A percentile compares a stretch with the other conserved stretches of the same genome.
Evolutionary conservation across 2,329 filamentous ascomycete species (phyloP).

Genomic region (Colletotrichum sp.): DNA sequence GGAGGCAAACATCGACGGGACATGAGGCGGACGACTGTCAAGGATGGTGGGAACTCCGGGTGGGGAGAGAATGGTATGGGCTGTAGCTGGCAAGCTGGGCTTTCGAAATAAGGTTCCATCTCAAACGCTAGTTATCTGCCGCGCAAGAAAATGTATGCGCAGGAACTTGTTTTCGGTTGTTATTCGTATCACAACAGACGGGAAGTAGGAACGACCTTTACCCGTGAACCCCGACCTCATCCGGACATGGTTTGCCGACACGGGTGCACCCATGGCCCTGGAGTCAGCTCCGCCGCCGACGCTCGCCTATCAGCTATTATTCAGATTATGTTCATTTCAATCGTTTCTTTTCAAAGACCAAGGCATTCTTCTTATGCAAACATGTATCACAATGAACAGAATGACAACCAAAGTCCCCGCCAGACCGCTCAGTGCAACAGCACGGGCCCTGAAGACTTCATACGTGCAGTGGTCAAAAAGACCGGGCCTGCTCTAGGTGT

Average conservation of each 20-base stretch:
- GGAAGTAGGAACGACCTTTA: background rate
- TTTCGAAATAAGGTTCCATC: background rate
- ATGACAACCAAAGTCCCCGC: background rate
- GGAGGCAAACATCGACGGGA: background rate
- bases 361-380: background rate
- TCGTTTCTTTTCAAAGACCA: fast-evolving
- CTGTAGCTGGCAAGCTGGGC: background rate
- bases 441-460: background rate
- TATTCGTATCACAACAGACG: background rate
- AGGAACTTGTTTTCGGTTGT: background rate
- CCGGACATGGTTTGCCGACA: background rate
- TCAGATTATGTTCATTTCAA: background rate
- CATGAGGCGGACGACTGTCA: background rate
- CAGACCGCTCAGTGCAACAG: background rate
- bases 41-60: background rate
- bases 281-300: fast-evolving
- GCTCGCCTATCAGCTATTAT: fast-evolving
- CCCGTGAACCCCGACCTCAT: background rate
- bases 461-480: background rate
- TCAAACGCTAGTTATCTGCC: background rate
- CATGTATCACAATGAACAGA: background rate
- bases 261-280: fast-evolving
- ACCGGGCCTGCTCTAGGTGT: background rate
- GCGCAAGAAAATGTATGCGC: background rate
- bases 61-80: background rate